Evolutionary conservation across 2,329 filamentous ascomycete species (phyloP), one percentile per base, ranked within the genome.

Genomic region (Capronia epimyces): DNA sequence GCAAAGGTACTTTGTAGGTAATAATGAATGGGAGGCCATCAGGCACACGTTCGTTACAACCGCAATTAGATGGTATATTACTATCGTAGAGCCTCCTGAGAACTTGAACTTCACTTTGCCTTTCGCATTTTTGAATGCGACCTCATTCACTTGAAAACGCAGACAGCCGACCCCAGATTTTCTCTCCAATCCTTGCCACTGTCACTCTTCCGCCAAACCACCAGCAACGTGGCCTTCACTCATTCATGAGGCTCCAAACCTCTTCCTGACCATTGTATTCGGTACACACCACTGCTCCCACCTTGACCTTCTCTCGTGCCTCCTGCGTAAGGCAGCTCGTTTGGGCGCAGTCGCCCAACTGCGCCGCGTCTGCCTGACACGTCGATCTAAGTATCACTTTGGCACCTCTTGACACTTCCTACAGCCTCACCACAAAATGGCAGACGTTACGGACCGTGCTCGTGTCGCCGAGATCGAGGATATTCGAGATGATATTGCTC

Each of bases 401-500:
- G 37, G 15, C 9, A 13, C 15, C 20, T 25, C 20, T 46, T n/a
- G 13, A 32, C 8, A 12, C 15, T 8, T 16, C 27, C 36, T 36
- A 36, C 49, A 22, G 16, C 16, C n/a, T 8, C 36, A 22, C 36
- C 22, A 37, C 53, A 52, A 25, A 2, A 59, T 59, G 53, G 47
- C 41, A 16, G 45, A 48, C 12, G 21, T 39, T 12, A 34, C 29
- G 25, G 54, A 56, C 37, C 43, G 31, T 24, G 40, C 43, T 12
- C 10, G 45, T 10, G 18, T 45, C 18, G 39, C 44, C 16, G 48
- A 54, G 20, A 50, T 56, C n/a, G 48, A 51, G 37, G 53, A 56
- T 22, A 37, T 60, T 40, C 47, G 36, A 29, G 55, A 60, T 34
- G 55, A 60, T 8, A 58, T 60, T 46, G 55, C 47, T 37, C 39